Base-by-base conservation (phyloP, 805 yeast genomes). In the Metschnikowia henanensis region DNA sequence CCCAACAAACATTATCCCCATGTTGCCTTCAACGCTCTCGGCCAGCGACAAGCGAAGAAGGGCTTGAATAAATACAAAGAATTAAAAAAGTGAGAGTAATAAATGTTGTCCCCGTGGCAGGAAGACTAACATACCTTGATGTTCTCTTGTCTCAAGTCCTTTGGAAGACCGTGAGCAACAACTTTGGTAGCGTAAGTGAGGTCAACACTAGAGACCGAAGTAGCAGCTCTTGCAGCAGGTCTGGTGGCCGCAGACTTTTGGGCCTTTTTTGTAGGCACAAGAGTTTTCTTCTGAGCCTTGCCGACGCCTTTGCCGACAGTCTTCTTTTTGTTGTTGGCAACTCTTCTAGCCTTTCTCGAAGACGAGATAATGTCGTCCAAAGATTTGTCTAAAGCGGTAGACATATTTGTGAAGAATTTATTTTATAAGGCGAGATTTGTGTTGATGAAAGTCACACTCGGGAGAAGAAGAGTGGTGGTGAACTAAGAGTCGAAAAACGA, bases 341-440 rank as follows among this genome's bases (percentile, higher is more conserved):
- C 49, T 47, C 48, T 65, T 59, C 52, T 61, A 51, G 72, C 69
- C 60, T 70, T 73, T 60, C 67, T 71, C 56, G 73, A 65, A 51
- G 87, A 70, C 47, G 95, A 80, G 62, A 92, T 87, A 66, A 92
- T 92, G 59, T 90, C 97, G 74, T 92, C 99, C 62, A 92, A 81
- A 38, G 97, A 88, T 73, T 87, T 86, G 72, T 92, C 97, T 72
- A 92, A 79, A 59, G 86, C 77, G 52, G 84, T 77, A 65, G 95
- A 84, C 91, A 84, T 87, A 28, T 20, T 52, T 32, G 30, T 39
- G 39, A 19, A 19, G 36, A 19, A 18, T 19, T 37, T 19, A 25
- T 13, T 31, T 23, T 23, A 8, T 31, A 15, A n/a, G n/a, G n/a
- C 21, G 30, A 15, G 12, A 17, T 17, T 25, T 28, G 33, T 28